Conservation (phyloP, 2,329 filamentous ascomycete genomes). For the Drechslerella dactyloides region DNA sequence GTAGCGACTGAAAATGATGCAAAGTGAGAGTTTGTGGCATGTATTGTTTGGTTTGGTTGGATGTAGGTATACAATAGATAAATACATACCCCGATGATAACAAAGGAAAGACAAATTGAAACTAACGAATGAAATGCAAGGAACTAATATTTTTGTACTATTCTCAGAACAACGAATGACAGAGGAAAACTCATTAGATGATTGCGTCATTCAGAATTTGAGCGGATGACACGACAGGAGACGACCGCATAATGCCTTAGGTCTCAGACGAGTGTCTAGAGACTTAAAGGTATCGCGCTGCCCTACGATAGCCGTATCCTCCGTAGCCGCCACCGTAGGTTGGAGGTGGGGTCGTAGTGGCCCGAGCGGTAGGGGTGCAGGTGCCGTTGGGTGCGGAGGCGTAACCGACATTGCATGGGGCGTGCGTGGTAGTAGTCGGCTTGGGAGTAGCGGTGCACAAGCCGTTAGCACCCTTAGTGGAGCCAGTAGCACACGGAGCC, state of each 20-base stretch:
- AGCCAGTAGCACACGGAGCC: too few relatives aligned
- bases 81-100: too few relatives aligned
- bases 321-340: neutral
- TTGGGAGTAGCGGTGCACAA: neutral
- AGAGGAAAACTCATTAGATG: neutral
- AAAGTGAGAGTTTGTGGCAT: neutral
- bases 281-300: neutral
- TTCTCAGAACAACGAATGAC: neutral
- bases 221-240: neutral
- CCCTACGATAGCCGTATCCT: neutral
- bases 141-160: too few relatives aligned
- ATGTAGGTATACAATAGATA: too few relatives aligned
- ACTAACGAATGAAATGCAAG: too few relatives aligned
- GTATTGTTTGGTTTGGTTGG: neutral
- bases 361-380: neutral
- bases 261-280: neutral
- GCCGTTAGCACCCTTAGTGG: too few relatives aligned
- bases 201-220: neutral
- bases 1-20: neutral
- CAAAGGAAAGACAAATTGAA: too few relatives aligned
- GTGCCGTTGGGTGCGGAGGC: neutral
- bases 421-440: neutral
- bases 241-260: neutral
- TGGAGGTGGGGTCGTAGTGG: neutral
- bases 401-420: neutral